Percentiles rank a stretch among this genome's conserved stretches.
Conservation (phyloP, 805 yeast genomes). For the Wickerhamiella azyma region DNA sequence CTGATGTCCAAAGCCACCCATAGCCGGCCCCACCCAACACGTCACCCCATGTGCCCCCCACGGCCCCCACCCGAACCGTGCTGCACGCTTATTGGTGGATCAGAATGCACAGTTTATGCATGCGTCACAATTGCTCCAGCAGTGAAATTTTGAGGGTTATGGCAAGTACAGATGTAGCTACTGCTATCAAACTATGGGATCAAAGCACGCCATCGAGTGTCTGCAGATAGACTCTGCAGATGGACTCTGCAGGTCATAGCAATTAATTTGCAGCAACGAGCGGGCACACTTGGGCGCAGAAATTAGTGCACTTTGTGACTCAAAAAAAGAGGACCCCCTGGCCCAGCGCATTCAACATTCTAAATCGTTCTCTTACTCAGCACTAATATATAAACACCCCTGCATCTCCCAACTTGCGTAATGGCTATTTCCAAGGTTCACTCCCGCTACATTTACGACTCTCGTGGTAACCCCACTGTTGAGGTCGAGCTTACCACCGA, state of each 20-base stretch:
- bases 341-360: background rate
- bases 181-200: background rate
- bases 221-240: background rate
- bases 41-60: no score
- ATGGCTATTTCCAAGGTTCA: slow-evolving; percentile 81
- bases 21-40: no score
- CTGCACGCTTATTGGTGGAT: no score
- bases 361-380: background rate
- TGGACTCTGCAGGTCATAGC: background rate
- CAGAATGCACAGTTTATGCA: no score
- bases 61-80: no score
- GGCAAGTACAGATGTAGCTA: no score
- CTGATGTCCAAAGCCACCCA: no score
- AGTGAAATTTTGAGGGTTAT: no score
- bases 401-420: slow-evolving; percentile 9
- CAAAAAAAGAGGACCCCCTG: background rate
- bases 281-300: no score
- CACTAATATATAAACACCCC: background rate
- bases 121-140: no score
- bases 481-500: slow-evolving; percentile 94
- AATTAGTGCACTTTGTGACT: background rate
- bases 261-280: no score
- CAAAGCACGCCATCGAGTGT: background rate
- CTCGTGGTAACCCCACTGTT: slow-evolving; percentile 99
- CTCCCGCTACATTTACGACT: slow-evolving; percentile 97